These are phyloP conservation scores for Knufia fluminis DNA, from an alignment of 2,329 filamentous ascomycete genomes.

Conservation along the genomic window DNA sequence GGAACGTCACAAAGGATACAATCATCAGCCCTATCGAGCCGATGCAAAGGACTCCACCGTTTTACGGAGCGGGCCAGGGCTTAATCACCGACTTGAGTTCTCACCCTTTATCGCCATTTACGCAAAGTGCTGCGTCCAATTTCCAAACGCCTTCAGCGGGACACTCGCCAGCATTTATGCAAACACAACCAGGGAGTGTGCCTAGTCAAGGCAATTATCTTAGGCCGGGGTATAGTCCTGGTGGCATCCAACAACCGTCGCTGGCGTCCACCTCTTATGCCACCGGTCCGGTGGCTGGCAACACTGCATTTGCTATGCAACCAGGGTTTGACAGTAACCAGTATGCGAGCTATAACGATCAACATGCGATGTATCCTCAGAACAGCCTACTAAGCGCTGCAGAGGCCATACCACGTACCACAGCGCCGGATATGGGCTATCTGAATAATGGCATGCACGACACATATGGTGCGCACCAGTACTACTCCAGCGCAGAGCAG, in stretches of 20 bases:
- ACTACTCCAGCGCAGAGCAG: constrained; percentile 5
- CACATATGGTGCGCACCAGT: constrained; percentile 3
- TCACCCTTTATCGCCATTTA: constrained; percentile 25
- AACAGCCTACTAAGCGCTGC: background rate
- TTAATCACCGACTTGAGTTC: constrained; percentile 19
- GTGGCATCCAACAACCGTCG: background rate
- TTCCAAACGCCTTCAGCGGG: constrained; percentile 21
- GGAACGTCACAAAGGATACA: constrained; percentile 43
- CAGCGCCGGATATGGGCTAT: background rate
- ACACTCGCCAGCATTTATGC: constrained; percentile 19
- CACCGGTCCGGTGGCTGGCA: background rate
- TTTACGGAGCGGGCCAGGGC: constrained; percentile 5
- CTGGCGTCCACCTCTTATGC: background rate
- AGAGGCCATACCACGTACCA: background rate
- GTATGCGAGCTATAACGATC: background rate
- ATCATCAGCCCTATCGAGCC: constrained; percentile 60
- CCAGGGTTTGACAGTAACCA: background rate
- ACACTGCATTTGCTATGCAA: background rate
- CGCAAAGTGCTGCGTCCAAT: constrained; percentile 23
- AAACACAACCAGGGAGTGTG: background rate
- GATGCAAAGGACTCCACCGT: constrained; percentile 33
- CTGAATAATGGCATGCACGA: background rate
- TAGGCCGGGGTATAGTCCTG: background rate
- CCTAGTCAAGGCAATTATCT: background rate
- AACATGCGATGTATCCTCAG: constrained; percentile 6